Conservation (phyloP, 345 rosid genomes). For the Rhizophora apiculata region DNA sequence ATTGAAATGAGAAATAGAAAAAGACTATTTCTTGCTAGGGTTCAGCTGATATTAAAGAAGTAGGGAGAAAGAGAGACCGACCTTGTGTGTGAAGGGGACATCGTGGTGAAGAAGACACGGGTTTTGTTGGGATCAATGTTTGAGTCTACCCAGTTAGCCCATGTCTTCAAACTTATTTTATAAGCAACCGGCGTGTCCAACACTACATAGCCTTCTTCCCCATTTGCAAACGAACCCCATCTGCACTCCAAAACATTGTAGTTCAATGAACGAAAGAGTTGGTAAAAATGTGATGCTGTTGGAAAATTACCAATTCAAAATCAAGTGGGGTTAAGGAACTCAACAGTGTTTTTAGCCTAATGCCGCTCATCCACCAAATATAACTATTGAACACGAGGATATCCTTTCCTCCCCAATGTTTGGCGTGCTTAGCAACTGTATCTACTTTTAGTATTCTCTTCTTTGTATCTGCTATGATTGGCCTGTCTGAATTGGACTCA, state of each 20-base stretch:
- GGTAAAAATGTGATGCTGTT: not conserved
- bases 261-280: not conserved
- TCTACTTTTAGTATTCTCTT: conserved; percentile 31
- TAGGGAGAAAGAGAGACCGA: conserved; percentile 20
- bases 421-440: conserved; percentile 24
- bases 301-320: not conserved
- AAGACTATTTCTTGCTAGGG: not conserved
- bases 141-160: conserved; percentile 49
- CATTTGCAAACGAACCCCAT: conserved; percentile 41
- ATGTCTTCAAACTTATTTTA: conserved; percentile 35
- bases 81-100: conserved; percentile 44
- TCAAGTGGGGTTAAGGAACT: not conserved
- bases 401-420: conserved; percentile 27
- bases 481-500: conserved; percentile 26
- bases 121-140: conserved; percentile 36
- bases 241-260: conserved; percentile 16
- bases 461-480: conserved; percentile 25
- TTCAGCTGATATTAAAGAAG: not conserved
- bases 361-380: conserved; percentile 38
- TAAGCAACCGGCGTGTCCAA: conserved; percentile 38
- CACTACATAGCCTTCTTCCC: conserved; percentile 33
- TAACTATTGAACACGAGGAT: conserved; percentile 30
- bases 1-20: not conserved
- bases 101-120: conserved; percentile 43
- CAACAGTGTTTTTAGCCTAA: conserved; percentile 21